These are phyloP conservation scores for Pseudognaphalium luteoalbum DNA, from an alignment of 129 eudicot species.

Conservation along the genomic window DNA sequence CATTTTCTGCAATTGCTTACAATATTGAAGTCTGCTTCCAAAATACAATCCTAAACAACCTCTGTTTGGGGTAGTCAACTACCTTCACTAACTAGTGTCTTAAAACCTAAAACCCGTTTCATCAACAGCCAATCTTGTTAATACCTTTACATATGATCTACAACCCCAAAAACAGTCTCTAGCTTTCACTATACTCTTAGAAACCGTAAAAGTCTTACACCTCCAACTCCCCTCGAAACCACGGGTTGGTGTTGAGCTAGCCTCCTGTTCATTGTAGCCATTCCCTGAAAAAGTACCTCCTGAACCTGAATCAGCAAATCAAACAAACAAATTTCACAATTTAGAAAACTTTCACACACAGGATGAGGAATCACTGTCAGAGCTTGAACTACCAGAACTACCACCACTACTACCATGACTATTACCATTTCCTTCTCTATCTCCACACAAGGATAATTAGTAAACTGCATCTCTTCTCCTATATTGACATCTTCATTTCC, in stretches of 20 bases:
- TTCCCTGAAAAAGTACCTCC: conserved; percentile 20
- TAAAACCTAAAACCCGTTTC: conserved; percentile 20
- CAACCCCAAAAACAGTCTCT: not conserved
- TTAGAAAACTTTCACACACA: conserved; percentile 30
- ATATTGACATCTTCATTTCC: conserved; percentile 65
- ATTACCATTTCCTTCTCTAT: conserved; percentile 50
- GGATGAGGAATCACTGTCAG: conserved; percentile 47
- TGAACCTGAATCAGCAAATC: conserved; percentile 22
- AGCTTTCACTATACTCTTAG: not conserved
- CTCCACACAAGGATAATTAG: conserved; percentile 40
- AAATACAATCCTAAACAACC: not conserved
- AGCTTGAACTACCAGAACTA: conserved; percentile 50
- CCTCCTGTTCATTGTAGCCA: conserved; percentile 23
- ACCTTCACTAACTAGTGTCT: conserved; percentile 1
- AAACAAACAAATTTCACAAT: not conserved
- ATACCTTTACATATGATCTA: conserved; percentile 24
- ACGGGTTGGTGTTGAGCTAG: conserved; percentile 4
- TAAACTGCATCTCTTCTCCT: conserved; percentile 47
- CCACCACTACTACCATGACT: conserved; percentile 32
- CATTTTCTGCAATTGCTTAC: conserved; percentile 12
- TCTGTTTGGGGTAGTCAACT: not conserved
- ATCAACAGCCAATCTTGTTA: conserved; percentile 15
- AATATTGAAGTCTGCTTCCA: not conserved
- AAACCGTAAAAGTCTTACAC: not conserved
- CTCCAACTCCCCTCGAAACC: not conserved